Percentiles rank a stretch among this genome's conserved stretches.
These are phyloP conservation scores for Ophiorrhiza pumila DNA, from an alignment of 257 asterid species.

Conservation along the genomic window DNA sequence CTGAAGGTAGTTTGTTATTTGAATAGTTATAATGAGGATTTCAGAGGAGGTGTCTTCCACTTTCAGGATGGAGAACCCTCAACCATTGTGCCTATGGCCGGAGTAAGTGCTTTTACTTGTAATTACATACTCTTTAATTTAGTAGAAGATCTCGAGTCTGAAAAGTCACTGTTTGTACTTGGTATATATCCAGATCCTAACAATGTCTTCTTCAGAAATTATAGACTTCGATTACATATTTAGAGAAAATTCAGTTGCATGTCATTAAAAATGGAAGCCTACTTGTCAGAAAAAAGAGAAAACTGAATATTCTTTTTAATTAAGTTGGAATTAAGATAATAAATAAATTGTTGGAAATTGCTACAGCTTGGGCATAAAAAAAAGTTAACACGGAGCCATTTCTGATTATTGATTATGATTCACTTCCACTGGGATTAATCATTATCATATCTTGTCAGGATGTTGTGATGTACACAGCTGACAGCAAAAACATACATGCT, in stretches of 20 bases:
- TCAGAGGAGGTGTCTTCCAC: constrained; percentile 82
- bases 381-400: not conserved
- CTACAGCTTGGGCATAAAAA: not conserved
- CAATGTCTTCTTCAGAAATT: not conserved
- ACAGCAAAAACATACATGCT: constrained; percentile 62
- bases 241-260: not conserved
- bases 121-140: not conserved
- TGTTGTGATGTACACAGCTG: constrained; percentile 83
- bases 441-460: constrained; percentile 46
- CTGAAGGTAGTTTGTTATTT: constrained; percentile 87
- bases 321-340: not conserved
- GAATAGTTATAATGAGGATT: constrained; percentile 57
- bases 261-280: not conserved
- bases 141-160: constrained; percentile 2
- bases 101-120: constrained; percentile 48
- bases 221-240: not conserved
- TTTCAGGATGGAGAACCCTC: constrained; percentile 90
- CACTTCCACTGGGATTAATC: constrained; percentile 19
- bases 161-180: not conserved
- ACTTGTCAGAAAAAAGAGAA: not conserved
- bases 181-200: not conserved
- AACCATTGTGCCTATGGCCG: constrained; percentile 65
- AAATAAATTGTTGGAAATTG: not conserved
- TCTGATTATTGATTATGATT: not conserved
- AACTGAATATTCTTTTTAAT: not conserved